Conservation (phyloP, 768 basidiomycete species). For the Polyporus arcularius region DNA sequence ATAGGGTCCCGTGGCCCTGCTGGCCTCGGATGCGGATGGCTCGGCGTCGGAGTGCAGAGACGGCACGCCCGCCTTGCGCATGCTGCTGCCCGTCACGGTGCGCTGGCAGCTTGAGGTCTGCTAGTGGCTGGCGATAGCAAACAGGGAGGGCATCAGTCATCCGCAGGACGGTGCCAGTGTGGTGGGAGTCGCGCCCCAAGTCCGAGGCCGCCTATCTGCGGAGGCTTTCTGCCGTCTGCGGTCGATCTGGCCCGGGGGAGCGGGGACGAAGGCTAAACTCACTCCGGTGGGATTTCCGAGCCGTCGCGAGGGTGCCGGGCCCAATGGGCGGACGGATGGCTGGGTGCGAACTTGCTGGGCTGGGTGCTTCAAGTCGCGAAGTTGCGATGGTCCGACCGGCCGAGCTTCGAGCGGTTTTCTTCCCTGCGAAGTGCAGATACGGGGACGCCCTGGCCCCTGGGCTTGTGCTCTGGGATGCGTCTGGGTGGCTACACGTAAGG, state of each 20-base stretch:
- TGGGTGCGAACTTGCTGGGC: constrained; percentile 7
- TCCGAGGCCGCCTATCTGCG: constrained; percentile 11
- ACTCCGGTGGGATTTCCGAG: constrained; percentile 12
- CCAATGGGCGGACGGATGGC: constrained; percentile 5
- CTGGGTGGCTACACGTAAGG: neutral
- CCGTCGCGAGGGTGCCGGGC: constrained; percentile 1
- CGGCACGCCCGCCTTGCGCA: no score
- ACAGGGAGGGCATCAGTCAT: constrained; percentile 10
- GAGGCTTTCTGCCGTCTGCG: constrained; percentile 11
- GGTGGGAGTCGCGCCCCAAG: neutral
- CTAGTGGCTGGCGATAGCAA: neutral
- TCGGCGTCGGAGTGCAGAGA: neutral
- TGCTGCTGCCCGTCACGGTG: no score
- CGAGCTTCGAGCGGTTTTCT: neutral
- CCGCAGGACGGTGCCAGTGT: neutral
- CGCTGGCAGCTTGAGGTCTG: no score
- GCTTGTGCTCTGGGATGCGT: neutral
- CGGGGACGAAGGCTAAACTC: constrained; percentile 26
- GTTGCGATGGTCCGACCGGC: constrained; percentile 15
- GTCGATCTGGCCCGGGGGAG: constrained; percentile 12
- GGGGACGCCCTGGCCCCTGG: neutral
- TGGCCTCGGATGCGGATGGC: neutral
- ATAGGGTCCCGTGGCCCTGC: neutral
- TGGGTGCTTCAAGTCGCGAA: constrained; percentile 7
- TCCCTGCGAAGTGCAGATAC: neutral